These are phyloP conservation scores for Gentiana straminea DNA, from an alignment of 257 asterid genomes.

Conservation along the genomic window DNA sequence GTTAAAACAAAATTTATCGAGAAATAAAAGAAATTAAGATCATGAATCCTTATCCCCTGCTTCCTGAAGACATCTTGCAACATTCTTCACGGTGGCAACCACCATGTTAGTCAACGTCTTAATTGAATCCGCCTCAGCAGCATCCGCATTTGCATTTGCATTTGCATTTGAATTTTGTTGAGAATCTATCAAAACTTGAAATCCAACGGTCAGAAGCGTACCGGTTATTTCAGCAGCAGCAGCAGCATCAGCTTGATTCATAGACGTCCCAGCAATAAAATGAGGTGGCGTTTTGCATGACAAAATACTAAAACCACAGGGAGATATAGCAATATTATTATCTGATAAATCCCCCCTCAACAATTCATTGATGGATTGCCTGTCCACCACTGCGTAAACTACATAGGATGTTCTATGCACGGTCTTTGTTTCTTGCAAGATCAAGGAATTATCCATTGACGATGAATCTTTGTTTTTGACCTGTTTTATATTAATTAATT, in stretches of 20 bases:
- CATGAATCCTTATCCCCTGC: no score
- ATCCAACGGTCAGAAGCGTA: slow-evolving; percentile 35
- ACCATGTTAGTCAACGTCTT: no score
- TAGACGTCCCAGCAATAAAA: slow-evolving; percentile 1
- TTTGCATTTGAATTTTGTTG: slow-evolving; percentile 16
- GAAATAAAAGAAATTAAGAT: no score
- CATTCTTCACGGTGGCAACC: no score
- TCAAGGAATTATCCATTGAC: background rate
- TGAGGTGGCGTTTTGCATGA: slow-evolving; percentile 32
- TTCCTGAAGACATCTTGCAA: no score
- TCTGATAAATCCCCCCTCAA: slow-evolving; percentile 15
- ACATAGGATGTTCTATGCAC: slow-evolving; percentile 2
- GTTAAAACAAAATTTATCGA: no score
- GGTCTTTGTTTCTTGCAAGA: slow-evolving; percentile 11
- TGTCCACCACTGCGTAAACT: slow-evolving; percentile 1
- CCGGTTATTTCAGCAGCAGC: slow-evolving; percentile 16
- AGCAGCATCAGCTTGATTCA: background rate
- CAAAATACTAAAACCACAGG: slow-evolving; percentile 53
- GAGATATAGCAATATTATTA: slow-evolving; percentile 24
- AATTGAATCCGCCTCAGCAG: background rate
- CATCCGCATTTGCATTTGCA: slow-evolving; percentile 2
- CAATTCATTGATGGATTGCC: background rate
- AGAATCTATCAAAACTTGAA: slow-evolving; percentile 40
- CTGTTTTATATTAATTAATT: no score
- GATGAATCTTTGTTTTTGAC: background rate